These are phyloP conservation scores for Peronospora tabacina DNA, from an alignment of 352 stramenopile genomes.

Conservation along the genomic window DNA sequence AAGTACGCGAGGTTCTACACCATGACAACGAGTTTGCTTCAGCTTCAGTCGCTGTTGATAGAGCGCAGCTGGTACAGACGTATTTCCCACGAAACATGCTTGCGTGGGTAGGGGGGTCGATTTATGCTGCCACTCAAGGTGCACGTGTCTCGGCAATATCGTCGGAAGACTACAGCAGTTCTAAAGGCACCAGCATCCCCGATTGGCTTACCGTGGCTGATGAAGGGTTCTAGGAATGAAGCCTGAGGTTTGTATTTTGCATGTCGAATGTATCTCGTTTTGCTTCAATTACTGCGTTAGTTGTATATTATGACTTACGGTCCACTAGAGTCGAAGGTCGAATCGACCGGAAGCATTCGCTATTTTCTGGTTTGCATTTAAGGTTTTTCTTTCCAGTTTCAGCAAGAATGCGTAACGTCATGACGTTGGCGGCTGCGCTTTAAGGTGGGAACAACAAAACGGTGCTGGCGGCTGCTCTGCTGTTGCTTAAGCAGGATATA, in stretches of 20 bases:
- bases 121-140: constrained; percentile 64
- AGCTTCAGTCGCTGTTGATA: constrained; percentile 26
- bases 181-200: constrained; percentile 26
- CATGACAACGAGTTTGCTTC: constrained; percentile 38
- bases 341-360: neutral
- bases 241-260: constrained; percentile 1
- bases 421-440: constrained; percentile 29
- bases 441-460: too few relatives aligned
- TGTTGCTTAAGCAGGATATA: too few relatives aligned
- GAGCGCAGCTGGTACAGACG: constrained; percentile 32
- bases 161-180: constrained; percentile 42
- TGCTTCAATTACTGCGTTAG: neutral
- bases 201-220: constrained; percentile 68
- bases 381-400: constrained; percentile 66
- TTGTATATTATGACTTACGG: neutral
- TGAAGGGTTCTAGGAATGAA: constrained; percentile 21
- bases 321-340: neutral
- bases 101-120: constrained; percentile 64
- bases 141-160: constrained; percentile 39
- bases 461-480: constrained; percentile 31
- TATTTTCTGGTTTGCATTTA: constrained; percentile 49
- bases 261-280: constrained; percentile 6
- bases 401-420: constrained; percentile 59
- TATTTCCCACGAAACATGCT: constrained; percentile 72
- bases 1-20: constrained; percentile 33